Conservation (phyloP, 352 stramenopile genomes). For the Phytophthora uliginosa region DNA sequence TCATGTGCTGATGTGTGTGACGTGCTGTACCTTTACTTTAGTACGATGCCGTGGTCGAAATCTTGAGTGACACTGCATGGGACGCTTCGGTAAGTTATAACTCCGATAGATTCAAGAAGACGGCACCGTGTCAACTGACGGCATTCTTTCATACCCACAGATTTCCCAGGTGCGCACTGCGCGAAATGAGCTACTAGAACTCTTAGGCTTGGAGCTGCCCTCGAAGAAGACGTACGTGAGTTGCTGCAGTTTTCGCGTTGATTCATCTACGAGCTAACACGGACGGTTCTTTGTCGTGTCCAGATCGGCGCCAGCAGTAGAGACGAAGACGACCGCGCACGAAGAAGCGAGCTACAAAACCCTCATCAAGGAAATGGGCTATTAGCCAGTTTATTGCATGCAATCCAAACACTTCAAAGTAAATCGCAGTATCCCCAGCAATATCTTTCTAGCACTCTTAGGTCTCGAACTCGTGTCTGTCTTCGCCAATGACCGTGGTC, state of each 20-base stretch:
- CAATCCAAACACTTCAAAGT: conserved; percentile 14
- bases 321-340: conserved; percentile 5
- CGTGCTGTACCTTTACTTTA: conserved; percentile 38
- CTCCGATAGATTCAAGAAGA: not conserved
- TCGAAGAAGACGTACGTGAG: conserved; percentile 66
- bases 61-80: conserved; percentile 86
- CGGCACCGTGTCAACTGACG: not conserved
- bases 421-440: conserved; percentile 22
- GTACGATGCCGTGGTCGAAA: conserved; percentile 81
- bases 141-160: conserved; percentile 25
- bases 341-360: conserved; percentile 55
- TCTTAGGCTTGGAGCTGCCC: conserved; percentile 71
- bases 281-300: not conserved
- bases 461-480: conserved; percentile 39
- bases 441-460: conserved; percentile 17
- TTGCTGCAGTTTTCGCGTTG: not conserved
- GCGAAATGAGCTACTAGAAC: conserved; percentile 69
- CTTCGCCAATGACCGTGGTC: conserved; percentile 45
- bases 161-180: conserved; percentile 60
- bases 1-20: conserved; percentile 1
- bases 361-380: conserved; percentile 83
- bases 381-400: conserved; percentile 43
- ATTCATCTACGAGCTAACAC: not conserved
- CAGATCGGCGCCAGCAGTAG: conserved; percentile 6
- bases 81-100: conserved; percentile 67